Evolutionary conservation across 179 eudicot species (phyloP), one percentile per base, ranked within the genome.

Genomic region (Spinacia oleracea): DNA sequence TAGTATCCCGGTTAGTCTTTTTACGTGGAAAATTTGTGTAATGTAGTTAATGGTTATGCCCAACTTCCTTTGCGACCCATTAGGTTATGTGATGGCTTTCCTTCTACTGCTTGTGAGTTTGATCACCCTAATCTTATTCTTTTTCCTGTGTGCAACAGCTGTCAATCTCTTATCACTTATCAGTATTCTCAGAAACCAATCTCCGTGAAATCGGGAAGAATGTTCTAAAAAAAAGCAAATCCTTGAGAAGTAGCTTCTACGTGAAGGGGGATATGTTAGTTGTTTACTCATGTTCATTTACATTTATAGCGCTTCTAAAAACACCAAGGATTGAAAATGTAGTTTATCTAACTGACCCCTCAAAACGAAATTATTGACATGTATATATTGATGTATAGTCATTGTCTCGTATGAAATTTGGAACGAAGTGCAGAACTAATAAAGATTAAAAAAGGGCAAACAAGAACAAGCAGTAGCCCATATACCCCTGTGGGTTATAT

Each of bases 11-110:
- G 18, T 32, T 82, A 34, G 73, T 66, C 70, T 72, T 45, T 34
- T 40, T 43, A 53, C 45, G 45, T 62, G 78, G 60, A 71, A 10
- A 75, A 46, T 64, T 38, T 81, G 74, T 60, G 77, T 67, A 70
- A 76, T 79, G 77, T 79, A 83, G 81, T 86, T 74, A 86, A 79
- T 81, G 86, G 85, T 83, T 86, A 60, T 86, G 88, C 81, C 86
- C 84, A 69, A 83, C 86, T 55, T 58, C 86, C 86, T 75, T 34
- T 85, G 29, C 79, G 85, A 11, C 85, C 88, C 23, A 83, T 86
- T 55, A 81, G 83, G 59, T 70, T 86, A 58, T 79, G 83, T 79
- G 88, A 84, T 62, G 83, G 85, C 35, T 83, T 86, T 65, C 86
- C 86, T 16, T 86, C 86, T 31, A 86, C 84, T 81, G 88, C 88